These are phyloP conservation scores for Vaccinium darrowii DNA, from an alignment of 148 eudicot species.

Conservation along the genomic window DNA sequence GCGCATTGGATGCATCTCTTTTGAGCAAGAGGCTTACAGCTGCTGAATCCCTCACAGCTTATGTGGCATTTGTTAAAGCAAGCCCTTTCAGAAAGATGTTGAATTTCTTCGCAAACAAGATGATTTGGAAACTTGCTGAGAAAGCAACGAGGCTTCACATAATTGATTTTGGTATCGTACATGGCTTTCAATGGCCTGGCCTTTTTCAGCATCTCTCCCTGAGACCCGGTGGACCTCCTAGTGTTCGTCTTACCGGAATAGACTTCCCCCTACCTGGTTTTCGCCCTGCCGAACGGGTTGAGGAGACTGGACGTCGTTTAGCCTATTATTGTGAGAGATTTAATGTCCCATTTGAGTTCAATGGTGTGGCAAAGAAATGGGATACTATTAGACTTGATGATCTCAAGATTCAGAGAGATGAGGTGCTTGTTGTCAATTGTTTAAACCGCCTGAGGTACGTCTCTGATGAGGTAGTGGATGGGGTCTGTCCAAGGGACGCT, in stretches of 20 bases:
- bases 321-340: conserved; percentile 47
- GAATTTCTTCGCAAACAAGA: conserved; percentile 44
- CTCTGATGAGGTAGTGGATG: conserved; percentile 37
- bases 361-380: conserved; percentile 52
- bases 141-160: conserved; percentile 43
- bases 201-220: conserved; percentile 48
- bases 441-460: conserved; percentile 32
- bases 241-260: conserved; percentile 53
- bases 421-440: conserved; percentile 39
- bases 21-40: conserved; percentile 30
- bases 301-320: conserved; percentile 51
- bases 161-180: conserved; percentile 58
- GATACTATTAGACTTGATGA: conserved; percentile 39
- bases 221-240: conserved; percentile 52
- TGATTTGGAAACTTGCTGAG: conserved; percentile 38
- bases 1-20: conserved; percentile 28
- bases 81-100: conserved; percentile 53
- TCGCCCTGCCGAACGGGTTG: conserved; percentile 51
- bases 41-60: conserved; percentile 42
- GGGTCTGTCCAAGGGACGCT: conserved; percentile 35
- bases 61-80: conserved; percentile 35
- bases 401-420: conserved; percentile 31
- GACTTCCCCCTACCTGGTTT: conserved; percentile 63
- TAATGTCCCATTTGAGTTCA: conserved; percentile 50
- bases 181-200: conserved; percentile 75